phyloP scores from a whole-genome alignment of 352 stramenopile genomes.

The Pythium monospermum region DNA sequence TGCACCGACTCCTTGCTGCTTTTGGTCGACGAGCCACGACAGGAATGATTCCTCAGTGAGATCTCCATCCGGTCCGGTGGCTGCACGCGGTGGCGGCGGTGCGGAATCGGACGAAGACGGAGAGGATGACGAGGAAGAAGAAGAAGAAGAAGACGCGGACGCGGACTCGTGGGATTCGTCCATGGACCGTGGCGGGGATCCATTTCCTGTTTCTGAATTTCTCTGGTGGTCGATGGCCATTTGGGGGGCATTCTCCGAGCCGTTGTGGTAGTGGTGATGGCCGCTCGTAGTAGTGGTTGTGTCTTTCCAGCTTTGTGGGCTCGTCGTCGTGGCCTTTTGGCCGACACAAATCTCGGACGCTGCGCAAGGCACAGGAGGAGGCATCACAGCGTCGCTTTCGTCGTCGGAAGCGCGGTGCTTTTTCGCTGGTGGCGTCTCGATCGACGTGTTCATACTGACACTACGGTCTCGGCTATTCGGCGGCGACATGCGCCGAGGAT shows the following conservation, averaged over 20 bases:
- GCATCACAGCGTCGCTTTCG: constrained; percentile 35
- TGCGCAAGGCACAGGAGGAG: not conserved
- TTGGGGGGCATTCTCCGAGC: not conserved
- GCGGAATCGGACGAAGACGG: not conserved
- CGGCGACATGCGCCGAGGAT: constrained; percentile 1
- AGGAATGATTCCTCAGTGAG: constrained; percentile 79
- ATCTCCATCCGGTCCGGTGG: constrained; percentile 20
- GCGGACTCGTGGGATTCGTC: not conserved
- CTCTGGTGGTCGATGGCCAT: not conserved
- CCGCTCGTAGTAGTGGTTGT: too few relatives aligned
- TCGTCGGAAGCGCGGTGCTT: constrained; percentile 79
- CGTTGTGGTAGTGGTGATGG: constrained; percentile 1
- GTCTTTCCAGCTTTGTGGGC: constrained; percentile 17
- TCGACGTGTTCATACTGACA: constrained; percentile 60
- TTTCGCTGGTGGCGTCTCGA: constrained; percentile 52
- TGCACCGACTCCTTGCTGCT: constrained; percentile 50
- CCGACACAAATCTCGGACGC: constrained; percentile 1
- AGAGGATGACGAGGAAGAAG: constrained; percentile 1
- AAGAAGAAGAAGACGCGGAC: not conserved
- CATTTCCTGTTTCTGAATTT: too few relatives aligned
- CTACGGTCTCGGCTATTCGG: constrained; percentile 45
- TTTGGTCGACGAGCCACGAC: constrained; percentile 74
- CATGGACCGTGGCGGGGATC: too few relatives aligned
- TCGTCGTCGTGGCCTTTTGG: constrained; percentile 4
- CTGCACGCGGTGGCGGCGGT: constrained; percentile 18